Base-by-base conservation (phyloP, 2,329 filamentous ascomycete species). In the Dendrostoma leiphaemia region DNA sequence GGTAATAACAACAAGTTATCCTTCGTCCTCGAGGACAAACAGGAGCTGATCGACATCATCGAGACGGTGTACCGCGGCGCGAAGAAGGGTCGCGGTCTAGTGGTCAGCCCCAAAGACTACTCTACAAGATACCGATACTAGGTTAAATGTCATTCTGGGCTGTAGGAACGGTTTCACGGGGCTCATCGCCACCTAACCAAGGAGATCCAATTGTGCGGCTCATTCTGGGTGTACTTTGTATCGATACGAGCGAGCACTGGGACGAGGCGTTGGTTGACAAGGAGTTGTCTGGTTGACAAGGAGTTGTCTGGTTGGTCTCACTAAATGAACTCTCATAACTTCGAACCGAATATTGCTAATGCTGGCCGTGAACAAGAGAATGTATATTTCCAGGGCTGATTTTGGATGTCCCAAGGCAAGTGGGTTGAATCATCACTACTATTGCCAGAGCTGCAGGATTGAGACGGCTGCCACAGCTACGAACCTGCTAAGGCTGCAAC, bases 1-100 rank as follows among this genome's bases (percentile, higher is more conserved):
- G 94, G 94, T 61, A 96, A 99, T 75, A 99, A 99, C 73, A 99
- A 99, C 72, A 97, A 97, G 72, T 79, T 97, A 63, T 97, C 97
- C 69, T 96, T 91, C 87, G 90, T 96, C 45, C 78, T 96, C 50
- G 92, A 97, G 73, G 93, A 99, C 68, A 97, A 99, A 75, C 93
- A 97, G 71, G 94, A 99, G 76, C 79, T 99, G 65, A 96, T 99
- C 66, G 94, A 99, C 73, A 99, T 99, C 62, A 86, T 97, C 67
- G 94, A 99, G 79, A 97, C 92, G 4, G 92, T 99, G 58, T 99
- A 97, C 70, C 86, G 92, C 56, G 94, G 94, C n/a, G 94, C 94
- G 29, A 97, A 96, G 81, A 99, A 99, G 77, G 94, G 95, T 1
- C 81, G 93, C 50, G 94, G 95, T 88, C 75, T 99, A 63, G 94